These are phyloP conservation scores for Blakeslea trispora DNA, from an alignment of 371 early-diverging fungal species.

Conservation along the genomic window DNA sequence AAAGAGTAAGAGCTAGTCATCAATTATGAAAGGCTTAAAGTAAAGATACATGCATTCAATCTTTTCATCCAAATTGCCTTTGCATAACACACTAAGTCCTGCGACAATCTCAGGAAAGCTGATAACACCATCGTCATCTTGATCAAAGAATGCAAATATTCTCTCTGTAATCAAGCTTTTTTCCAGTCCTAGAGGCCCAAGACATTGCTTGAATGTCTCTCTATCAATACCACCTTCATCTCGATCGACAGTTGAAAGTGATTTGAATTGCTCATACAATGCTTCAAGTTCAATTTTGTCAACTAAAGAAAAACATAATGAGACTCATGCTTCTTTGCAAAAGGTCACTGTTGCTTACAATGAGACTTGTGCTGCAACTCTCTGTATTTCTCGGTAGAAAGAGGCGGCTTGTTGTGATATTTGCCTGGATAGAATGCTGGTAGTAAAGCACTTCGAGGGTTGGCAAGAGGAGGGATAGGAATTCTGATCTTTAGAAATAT, in stretches of 20 bases:
- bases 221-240: slow-evolving; percentile 74
- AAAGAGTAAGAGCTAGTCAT: too few relatives aligned
- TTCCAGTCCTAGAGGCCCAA: slow-evolving; percentile 86
- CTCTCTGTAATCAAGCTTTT: slow-evolving; percentile 86
- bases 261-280: slow-evolving; percentile 83
- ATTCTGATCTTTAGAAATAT: slow-evolving; percentile 90
- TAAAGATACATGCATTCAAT: slow-evolving; percentile 72
- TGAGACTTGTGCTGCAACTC: slow-evolving; percentile 69
- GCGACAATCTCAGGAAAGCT: slow-evolving; percentile 82
- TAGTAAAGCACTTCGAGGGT: slow-evolving; percentile 81
- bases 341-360: slow-evolving; percentile 49
- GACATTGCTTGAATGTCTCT: slow-evolving; percentile 80
- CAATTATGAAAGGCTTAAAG: too few relatives aligned
- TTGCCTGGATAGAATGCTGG: slow-evolving; percentile 79
- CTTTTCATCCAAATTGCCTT: slow-evolving; percentile 88
- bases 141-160: slow-evolving; percentile 90
- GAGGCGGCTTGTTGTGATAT: slow-evolving; percentile 25
- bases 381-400: slow-evolving; percentile 38
- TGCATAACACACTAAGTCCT: slow-evolving; percentile 82
- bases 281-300: slow-evolving; percentile 84
- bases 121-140: slow-evolving; percentile 74
- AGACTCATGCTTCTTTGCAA: background rate
- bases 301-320: slow-evolving; percentile 46
- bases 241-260: slow-evolving; percentile 68
- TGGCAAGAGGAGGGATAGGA: slow-evolving; percentile 93